Evolutionary conservation across 768 basidiomycete species (phyloP).

Genomic region (Mrakia blollopis): DNA sequence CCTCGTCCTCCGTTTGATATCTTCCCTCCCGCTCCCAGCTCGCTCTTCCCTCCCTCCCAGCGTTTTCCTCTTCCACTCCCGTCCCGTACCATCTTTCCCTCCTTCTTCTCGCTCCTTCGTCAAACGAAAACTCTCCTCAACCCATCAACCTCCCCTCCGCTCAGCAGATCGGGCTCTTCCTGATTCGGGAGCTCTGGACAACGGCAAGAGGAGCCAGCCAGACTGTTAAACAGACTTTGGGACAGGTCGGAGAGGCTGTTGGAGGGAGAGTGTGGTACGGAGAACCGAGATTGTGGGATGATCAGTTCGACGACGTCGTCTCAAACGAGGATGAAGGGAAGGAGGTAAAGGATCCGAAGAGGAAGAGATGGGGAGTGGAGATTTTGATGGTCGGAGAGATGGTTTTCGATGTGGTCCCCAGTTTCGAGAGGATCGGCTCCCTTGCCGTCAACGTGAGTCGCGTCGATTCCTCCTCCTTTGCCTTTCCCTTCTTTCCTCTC

Average conservation of each 20-base stretch:
- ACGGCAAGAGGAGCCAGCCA: neutral
- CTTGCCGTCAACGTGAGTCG: neutral
- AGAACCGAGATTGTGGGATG: neutral
- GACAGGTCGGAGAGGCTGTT: neutral
- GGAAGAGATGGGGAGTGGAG: neutral
- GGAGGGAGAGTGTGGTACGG: neutral
- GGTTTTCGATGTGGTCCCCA: neutral
- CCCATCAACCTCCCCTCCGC: neutral
- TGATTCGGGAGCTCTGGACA: neutral
- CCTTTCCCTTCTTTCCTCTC: neutral
- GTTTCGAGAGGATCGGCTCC: neutral
- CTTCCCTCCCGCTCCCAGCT: too few relatives aligned
- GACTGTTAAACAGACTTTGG: neutral
- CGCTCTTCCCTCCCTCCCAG: too few relatives aligned
- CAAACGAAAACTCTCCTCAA: too few relatives aligned
- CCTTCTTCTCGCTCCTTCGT: too few relatives aligned
- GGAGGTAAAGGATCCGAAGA: too few relatives aligned
- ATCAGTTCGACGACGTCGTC: neutral
- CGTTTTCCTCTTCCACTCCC: too few relatives aligned
- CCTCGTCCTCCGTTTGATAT: neutral
- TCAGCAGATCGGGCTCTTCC: neutral
- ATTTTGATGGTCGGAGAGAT: neutral
- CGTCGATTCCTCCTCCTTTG: neutral
- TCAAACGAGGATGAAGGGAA: neutral
- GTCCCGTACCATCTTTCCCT: too few relatives aligned